Evolutionary conservation across 2,329 filamentous ascomycete genomes (phyloP), one percentile per base, ranked within the genome.

Genomic region (Hymenoscyphus albidus): DNA sequence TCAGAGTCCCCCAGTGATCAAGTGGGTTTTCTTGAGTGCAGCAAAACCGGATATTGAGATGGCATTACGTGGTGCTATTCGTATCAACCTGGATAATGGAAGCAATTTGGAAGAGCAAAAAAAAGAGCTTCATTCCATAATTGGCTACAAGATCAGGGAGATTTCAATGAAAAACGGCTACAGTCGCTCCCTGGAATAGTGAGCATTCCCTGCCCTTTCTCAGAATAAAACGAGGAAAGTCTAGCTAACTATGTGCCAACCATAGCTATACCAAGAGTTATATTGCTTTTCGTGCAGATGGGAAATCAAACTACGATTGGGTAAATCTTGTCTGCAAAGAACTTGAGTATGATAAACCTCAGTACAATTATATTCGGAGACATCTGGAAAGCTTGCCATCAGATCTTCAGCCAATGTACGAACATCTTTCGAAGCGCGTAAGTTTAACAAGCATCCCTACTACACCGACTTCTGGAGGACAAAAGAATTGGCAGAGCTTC

Each of bases 331-430:
- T 60, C 16, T 60, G 58, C 22, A 32, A 44, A 48, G 58, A 60
- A 13, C 42, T 60, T 31, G 58, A 60, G 12, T 48, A 48, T 31
- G 58, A 60, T 18, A 27, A 51, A 7, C 39, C 58, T 32, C 39
- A 60, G 39, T 60, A 60, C 13, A 60, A 32, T 18, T 16, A 40
- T 10, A 51, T 60, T 13, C 39, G 58, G 32, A 44, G 42, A 48
- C 58, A 60, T 32, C n/a, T 60, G 31, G 58, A 60, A n/a, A 60
- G 58, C 10, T 42, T 60, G 5, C 58, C 58, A 16, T 60, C 58
- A 60, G 58, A 60, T 60, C 58, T 60, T 16, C 38, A 35, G n/a
- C 58, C 58, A 13, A 60, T 60, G 58, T 60, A 60, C 42, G 58
- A 60, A 5, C 58, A 60, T 10, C 58, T 60, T n/a, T 51, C 58